Base-by-base conservation (phyloP, 345 rosid genomes). In the Eucalyptus polyanthemos region DNA sequence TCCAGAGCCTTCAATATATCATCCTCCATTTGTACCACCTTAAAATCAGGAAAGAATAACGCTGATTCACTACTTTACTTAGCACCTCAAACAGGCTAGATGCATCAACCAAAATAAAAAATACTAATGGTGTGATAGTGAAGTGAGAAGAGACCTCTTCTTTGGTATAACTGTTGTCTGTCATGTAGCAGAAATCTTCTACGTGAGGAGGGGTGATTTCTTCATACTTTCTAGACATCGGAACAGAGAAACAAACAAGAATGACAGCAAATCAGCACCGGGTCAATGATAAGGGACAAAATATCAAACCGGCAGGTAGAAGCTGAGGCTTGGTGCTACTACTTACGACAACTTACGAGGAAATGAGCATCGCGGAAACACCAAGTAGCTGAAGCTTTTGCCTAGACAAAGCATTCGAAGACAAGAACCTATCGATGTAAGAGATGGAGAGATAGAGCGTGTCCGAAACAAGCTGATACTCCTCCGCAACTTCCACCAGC, bases 401-500 rank as follows among this genome's bases (percentile, higher is more conserved):
- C 58, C 94, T 92, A 31, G 93, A 92, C 65, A 95, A 88, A 81
- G 54, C 89, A 91, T 90, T 94, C 27, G 67, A 50, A 50, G 99
- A 97, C 54, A 97, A 89, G 91, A 88, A 97, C 89, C 95, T 91
- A 51, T 97, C 99, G 12, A 96, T 86, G 88, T 94, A 94, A 16
- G 95, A 91, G 60, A 96, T 88, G 14, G 96, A 88, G 29, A 96
- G 93, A 56, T 92, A 94, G 29, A 96, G 92, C 13, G 98, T 95
- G 54, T 97, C 98, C 0, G 96, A 90, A 27, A 93, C 88, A 85
- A 97, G 96, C 91, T 94, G 94, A 91, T 95, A 94, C 76, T 96
- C 98, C 65, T 95, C 98, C 12, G 97, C 95, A 58, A 97, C 98
- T 88, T 94, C 97, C 72, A 97, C 98, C 92, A 97, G 90, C 99